These are phyloP conservation scores for Amesomyces nigricolor DNA, from an alignment of 2,329 filamentous ascomycete genomes.

Conservation along the genomic window DNA sequence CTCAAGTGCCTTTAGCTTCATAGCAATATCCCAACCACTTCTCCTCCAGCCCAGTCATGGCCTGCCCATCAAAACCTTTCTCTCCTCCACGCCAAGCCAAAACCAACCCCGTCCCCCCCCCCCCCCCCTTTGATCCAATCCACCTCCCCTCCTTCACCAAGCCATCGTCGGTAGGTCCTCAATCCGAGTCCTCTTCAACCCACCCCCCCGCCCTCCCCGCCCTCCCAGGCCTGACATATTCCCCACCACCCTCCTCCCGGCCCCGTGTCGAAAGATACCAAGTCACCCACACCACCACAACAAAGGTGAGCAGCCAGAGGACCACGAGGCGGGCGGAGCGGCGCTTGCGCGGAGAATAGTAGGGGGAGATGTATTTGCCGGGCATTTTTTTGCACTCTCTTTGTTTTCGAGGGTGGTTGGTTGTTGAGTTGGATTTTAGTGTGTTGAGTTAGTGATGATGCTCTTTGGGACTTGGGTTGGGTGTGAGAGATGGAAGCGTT, in stretches of 20 bases:
- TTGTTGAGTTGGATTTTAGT: neutral
- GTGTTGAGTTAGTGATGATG: neutral
- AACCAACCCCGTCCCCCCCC: too few species aligned
- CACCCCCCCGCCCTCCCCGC: neutral
- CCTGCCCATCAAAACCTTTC: too few species aligned
- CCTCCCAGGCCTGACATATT: conserved; percentile 11
- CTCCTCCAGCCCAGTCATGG: too few species aligned
- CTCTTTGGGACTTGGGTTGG: too few species aligned
- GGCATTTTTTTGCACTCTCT: conserved; percentile 7
- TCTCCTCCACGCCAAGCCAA: too few species aligned
- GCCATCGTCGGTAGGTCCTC: neutral
- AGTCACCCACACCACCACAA: conserved; percentile 19
- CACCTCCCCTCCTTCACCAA: neutral
- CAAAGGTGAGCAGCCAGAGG: conserved; percentile 22
- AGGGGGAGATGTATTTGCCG: conserved; percentile 17
- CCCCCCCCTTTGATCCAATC: too few species aligned
- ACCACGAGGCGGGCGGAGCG: conserved; percentile 20
- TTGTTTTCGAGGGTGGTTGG: neutral
- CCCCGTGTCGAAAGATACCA: conserved; percentile 24
- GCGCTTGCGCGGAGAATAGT: conserved; percentile 21
- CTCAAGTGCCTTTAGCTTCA: too few species aligned
- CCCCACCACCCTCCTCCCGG: conserved; percentile 15
- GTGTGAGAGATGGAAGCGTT: too few species aligned
- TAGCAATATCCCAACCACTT: too few species aligned
- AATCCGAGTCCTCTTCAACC: neutral